Percentiles rank a stretch among this genome's conserved stretches.
Evolutionary conservation across 208 protist species (phyloP).

Genomic region (Acanthamoeba royreba): DNA sequence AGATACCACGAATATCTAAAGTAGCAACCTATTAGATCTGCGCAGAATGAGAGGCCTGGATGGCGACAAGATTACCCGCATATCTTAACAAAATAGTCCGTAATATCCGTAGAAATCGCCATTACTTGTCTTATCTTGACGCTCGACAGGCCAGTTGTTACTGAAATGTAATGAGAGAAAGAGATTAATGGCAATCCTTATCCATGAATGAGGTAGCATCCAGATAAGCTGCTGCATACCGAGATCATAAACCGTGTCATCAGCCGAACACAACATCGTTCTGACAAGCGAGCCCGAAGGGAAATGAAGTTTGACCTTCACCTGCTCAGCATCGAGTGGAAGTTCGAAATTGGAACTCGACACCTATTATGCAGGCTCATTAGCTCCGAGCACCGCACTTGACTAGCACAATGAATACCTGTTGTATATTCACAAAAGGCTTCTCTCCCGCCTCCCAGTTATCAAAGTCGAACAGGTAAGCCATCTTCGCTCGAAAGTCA

Average conservation of each 20-base stretch:
- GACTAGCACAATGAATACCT: background rate
- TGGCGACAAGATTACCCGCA: background rate
- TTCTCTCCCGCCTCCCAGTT: background rate
- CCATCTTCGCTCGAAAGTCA: background rate
- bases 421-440: background rate
- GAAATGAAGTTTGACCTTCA: background rate
- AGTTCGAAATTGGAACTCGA: background rate
- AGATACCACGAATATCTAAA: background rate
- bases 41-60: background rate
- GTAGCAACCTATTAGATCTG: background rate
- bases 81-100: background rate
- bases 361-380: background rate
- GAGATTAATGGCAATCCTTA: background rate
- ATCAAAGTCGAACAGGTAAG: background rate
- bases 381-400: background rate
- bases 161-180: background rate
- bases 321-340: background rate
- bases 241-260: background rate
- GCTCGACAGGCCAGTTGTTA: background rate
- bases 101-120: background rate
- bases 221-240: background rate
- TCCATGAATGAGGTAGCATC: too few relatives aligned
- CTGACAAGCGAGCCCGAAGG: background rate
- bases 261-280: background rate
- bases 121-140: background rate